Base-by-base conservation (phyloP, 2,329 filamentous ascomycete genomes). In the Aspergillus niger region DNA sequence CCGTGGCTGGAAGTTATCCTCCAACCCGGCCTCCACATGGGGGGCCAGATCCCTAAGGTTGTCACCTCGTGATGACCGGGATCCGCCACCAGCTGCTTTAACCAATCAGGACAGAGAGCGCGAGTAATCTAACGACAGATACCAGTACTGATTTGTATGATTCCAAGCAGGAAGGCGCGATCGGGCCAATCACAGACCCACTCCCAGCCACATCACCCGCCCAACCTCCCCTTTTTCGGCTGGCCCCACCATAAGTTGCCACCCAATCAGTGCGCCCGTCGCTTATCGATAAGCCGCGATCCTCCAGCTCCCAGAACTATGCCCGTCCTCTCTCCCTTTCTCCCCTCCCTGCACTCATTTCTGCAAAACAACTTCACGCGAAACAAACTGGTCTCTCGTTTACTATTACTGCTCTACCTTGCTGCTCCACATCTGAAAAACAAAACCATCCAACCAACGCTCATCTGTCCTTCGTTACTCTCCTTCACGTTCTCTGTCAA, bases 201-300 rank as follows among this genome's bases (percentile, higher is more conserved):
- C 58, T 26, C 54, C 61, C 62, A 64, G 62, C 62, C 62, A 53
- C 62, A 28, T 28, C 47, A 30, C 26, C 47, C 57, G 55, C 62
- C 62, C 62, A 64, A 56, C 62, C 62, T 51, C 62, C 62, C 28
- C 43, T 59, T 61, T 54, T 49, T 52, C 15, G 24, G 24, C 41
- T 26, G 32, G 43, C 8, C 62, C 62, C 62, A 60, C 57, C n/a
- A 44, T 2, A 20, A 20, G 32, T 39, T 22, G 7, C 22, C 47
- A 13, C 13, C 57, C 60, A 55, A 59, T 58, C 56, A 62, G 24
- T 36, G 3, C 3, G 11, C 10, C 26, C n/a, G 13, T 11, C 20
- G 53, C 44, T 49, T 54, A 49, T 57, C 52, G 57, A 59, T 57
- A 50, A 50, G 47, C 32, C 32, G 24, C 51, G 28, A 30, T 30